Evolutionary conservation across 75 land plant species (phyloP), one percentile per base, ranked within the genome.

Genomic region (Azolla pinnata): DNA sequence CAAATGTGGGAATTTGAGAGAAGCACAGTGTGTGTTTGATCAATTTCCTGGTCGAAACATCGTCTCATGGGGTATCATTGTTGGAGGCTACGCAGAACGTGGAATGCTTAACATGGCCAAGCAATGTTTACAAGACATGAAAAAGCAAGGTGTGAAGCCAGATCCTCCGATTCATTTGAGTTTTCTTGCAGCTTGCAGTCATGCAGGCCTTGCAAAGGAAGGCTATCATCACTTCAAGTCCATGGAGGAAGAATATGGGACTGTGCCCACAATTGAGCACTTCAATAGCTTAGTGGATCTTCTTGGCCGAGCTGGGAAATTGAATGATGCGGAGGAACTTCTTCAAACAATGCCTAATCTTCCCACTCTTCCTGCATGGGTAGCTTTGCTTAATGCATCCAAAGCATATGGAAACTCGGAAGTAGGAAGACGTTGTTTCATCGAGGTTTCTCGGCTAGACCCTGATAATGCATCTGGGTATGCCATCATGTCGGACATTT

Each of bases 51-150:
- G 29, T 49, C 57, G 56, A 10, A 35, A 65, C 27, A 46, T 65
- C 2, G 56, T 65, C 21, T 35, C 62, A 16, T 65, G 67, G 67
- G 54, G 35, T 17, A 49, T n/a, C 9, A 57, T 65, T 38, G 44
- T 65, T 29, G 67, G 48, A 16, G 67, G 61, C 16, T 57, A 33
- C 28, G 67, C 67, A 33, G 63, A 65, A 56, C 27, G 34, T 46
- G 67, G 67, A 20, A 18, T 46, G 23, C 49, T 46, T 46, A 46
- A 23, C 49, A 18, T 46, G n/a, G 57, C 56, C 46, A 17, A 30
- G 46, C n/a, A 59, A 24, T 38, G 25, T 59, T 20, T 59, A 1
- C 61, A 4, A n/a, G 44, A 59, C 12, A 33, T 59, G 40, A 30
- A 34, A 19, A 18, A 21, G 45, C 40, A 38, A 0, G 61, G 44